Percentiles rank a stretch among this genome's conserved stretches.
Conservation (phyloP, 1,139 yeast species). For the Magnusiomyces sp. region DNA sequence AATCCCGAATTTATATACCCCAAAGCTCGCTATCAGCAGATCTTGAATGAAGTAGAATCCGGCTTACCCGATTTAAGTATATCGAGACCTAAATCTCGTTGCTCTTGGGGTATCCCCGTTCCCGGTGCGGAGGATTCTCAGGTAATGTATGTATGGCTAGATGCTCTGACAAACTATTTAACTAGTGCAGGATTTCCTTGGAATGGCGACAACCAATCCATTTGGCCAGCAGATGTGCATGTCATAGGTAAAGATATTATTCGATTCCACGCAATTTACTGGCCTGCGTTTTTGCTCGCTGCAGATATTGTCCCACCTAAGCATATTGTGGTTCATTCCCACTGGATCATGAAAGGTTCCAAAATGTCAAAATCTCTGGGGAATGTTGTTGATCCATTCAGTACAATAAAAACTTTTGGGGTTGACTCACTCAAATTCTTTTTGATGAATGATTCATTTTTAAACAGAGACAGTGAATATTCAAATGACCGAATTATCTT, state of each 20-base stretch:
- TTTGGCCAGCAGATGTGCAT: slow-evolving; percentile 64
- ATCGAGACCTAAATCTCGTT: slow-evolving; percentile 70
- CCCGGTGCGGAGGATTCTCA: slow-evolving; percentile 66
- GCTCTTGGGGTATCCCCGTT: slow-evolving; percentile 86
- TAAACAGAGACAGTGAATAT: slow-evolving; percentile 74
- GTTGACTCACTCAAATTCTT: slow-evolving; percentile 70
- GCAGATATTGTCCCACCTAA: slow-evolving; percentile 63
- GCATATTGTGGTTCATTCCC: slow-evolving; percentile 81
- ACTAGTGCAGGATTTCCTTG: slow-evolving; percentile 65
- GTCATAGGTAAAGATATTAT: slow-evolving; percentile 82
- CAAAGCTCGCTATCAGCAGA: slow-evolving; percentile 42
- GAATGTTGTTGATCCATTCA: slow-evolving; percentile 89
- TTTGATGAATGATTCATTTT: slow-evolving; percentile 64
- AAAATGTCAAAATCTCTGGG: slow-evolving; percentile 94
- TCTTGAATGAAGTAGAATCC: slow-evolving; percentile 50
- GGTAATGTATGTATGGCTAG: slow-evolving; percentile 93
- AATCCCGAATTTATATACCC: slow-evolving; percentile 59
- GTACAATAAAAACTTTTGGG: slow-evolving; percentile 46
- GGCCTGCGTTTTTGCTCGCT: slow-evolving; percentile 92
- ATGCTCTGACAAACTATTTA: slow-evolving; percentile 79
- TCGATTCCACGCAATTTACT: slow-evolving; percentile 77
- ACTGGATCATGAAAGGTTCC: slow-evolving; percentile 83
- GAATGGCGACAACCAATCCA: slow-evolving; percentile 18
- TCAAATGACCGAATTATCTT: slow-evolving; percentile 51
- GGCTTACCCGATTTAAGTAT: slow-evolving; percentile 64